Evolutionary conservation across 192 early-diverging fungal genomes (phyloP).

Genomic region (Gonapodya prolifera): DNA sequence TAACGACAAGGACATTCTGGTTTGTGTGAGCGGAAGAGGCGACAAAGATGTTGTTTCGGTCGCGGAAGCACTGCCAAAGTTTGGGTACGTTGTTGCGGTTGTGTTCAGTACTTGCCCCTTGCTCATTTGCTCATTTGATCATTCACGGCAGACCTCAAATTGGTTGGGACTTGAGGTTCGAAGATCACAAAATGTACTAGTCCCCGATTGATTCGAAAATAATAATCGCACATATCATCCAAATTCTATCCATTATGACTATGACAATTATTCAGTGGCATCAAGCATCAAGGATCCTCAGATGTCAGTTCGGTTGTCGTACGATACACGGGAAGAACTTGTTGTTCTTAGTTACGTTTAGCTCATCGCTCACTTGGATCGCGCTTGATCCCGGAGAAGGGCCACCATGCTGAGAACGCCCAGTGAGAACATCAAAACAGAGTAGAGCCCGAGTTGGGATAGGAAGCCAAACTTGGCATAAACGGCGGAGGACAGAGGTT

Average conservation of each 20-base stretch:
- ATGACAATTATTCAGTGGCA: too few species aligned
- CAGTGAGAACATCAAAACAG: background rate
- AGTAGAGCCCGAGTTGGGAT: background rate
- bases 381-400: background rate
- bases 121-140: background rate
- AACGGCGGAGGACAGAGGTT: background rate
- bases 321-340: too few species aligned
- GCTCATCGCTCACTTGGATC: too few species aligned
- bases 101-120: background rate
- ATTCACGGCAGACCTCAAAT: constrained; percentile 45
- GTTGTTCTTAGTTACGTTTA: too few species aligned
- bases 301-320: too few species aligned
- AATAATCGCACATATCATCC: background rate
- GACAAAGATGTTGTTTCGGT: constrained; percentile 94
- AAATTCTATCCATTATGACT: background rate
- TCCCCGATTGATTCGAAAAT: background rate
- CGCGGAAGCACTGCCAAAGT: constrained; percentile 73
- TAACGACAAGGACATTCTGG: constrained; percentile 68
- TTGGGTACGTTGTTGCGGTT: constrained; percentile 31
- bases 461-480: background rate
- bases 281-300: too few species aligned
- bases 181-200: constrained; percentile 3
- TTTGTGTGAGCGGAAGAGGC: constrained; percentile 86
- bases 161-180: constrained; percentile 63
- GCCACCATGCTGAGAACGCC: background rate